These are phyloP conservation scores for Alternaria gaisen DNA, from an alignment of 2,329 filamentous ascomycete genomes.

Conservation along the genomic window DNA sequence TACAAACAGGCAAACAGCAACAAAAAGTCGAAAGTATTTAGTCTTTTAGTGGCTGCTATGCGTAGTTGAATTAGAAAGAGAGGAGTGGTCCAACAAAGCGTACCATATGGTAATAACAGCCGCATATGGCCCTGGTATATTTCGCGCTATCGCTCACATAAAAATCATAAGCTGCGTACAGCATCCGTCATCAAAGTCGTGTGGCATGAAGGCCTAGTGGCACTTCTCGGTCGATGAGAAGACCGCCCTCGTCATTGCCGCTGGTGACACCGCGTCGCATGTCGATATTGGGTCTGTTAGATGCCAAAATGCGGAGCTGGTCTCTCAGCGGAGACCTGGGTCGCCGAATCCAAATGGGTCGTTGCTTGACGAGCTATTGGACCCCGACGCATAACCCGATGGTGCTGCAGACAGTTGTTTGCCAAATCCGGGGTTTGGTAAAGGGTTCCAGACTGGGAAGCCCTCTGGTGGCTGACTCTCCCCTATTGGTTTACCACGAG, in stretches of 20 bases:
- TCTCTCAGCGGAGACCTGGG: conserved; percentile 42
- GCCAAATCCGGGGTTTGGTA: conserved; percentile 25
- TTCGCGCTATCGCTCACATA: conserved; percentile 15
- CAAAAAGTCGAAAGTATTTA: conserved; percentile 10
- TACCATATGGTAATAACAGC: conserved; percentile 27
- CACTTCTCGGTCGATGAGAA: not conserved
- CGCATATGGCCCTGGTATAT: conserved; percentile 26
- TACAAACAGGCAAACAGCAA: not conserved
- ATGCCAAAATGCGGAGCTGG: not conserved
- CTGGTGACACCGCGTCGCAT: conserved; percentile 1
- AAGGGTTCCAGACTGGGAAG: conserved; percentile 65
- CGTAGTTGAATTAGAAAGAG: conserved; percentile 13
- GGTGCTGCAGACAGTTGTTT: conserved; percentile 40
- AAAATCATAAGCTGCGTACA: conserved; percentile 16
- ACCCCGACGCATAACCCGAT: conserved; percentile 47
- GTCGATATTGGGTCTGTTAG: not conserved
- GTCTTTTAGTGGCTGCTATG: conserved; percentile 14
- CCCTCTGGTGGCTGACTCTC: conserved; percentile 70
- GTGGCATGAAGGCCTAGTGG: not conserved
- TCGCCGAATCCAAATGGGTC: conserved; percentile 50
- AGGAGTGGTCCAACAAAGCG: conserved; percentile 23
- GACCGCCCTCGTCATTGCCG: not conserved
- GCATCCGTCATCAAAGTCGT: conserved; percentile 15
- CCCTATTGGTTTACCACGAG: conserved; percentile 68
- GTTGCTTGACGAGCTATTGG: conserved; percentile 44